A percentile compares a stretch with the other conserved stretches of the same genome.
phyloP scores from a whole-genome alignment of 148 eudicot genomes.

The Amaranthus cruentus region DNA sequence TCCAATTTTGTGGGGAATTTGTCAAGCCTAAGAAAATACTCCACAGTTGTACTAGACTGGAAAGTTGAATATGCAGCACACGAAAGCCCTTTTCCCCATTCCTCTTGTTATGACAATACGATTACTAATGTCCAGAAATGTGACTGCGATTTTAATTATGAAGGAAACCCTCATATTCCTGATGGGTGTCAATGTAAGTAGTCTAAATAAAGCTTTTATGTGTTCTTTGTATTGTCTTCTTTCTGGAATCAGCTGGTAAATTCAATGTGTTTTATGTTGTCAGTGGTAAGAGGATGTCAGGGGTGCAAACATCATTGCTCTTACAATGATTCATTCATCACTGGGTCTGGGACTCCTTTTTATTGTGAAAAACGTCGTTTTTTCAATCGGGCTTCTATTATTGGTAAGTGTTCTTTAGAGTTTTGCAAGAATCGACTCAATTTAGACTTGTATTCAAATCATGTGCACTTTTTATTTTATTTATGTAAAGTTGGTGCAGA shows the following conservation, averaged over 20 bases:
- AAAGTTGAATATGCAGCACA: background rate
- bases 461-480: no score
- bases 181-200: conserved; percentile 20
- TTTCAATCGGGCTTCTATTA: conserved; percentile 6
- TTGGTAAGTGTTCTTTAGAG: conserved; percentile 4
- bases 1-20: background rate
- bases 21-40: background rate
- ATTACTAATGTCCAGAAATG: background rate
- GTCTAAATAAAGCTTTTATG: background rate
- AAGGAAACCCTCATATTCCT: conserved; percentile 20
- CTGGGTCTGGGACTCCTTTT: no score
- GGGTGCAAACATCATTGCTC: conserved; percentile 1
- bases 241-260: background rate
- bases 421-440: no score
- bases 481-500: no score
- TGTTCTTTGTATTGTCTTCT: background rate
- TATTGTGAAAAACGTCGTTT: conserved; percentile 5
- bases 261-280: background rate
- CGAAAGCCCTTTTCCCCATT: background rate
- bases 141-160: background rate
- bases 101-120: background rate
- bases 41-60: conserved; percentile 10
- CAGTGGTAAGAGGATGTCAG: conserved; percentile 14
- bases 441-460: no score
- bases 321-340: accelerated